Evolutionary conservation across 78 protist genomes (phyloP).

Genomic region (Dictyostelium citrinum): DNA sequence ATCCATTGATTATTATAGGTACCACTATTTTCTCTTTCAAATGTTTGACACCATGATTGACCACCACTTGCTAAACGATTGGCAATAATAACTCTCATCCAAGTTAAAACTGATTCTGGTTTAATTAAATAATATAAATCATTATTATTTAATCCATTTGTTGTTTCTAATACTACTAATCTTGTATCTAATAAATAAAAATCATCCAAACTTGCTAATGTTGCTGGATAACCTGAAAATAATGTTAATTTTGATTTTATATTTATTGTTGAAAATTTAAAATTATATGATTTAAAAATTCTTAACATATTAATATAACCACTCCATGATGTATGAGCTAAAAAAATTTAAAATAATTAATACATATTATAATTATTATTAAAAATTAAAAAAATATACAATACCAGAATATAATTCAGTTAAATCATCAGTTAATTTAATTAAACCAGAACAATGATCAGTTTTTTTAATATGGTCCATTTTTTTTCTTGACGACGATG

Average conservation of each 20-base stretch:
- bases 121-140: constrained; percentile 30
- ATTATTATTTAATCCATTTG: constrained; percentile 62
- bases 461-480: constrained; percentile 31
- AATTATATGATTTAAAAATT: constrained; percentile 22
- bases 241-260: not conserved
- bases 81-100: constrained; percentile 83
- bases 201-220: constrained; percentile 22
- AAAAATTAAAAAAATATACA: no score
- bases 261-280: not conserved
- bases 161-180: constrained; percentile 74
- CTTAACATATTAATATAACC: constrained; percentile 11
- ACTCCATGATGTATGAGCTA: constrained; percentile 43
- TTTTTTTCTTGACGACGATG: not conserved
- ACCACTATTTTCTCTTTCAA: constrained; percentile 72
- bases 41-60: constrained; percentile 38
- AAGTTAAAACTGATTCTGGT: constrained; percentile 64
- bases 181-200: constrained; percentile 22
- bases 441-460: constrained; percentile 80
- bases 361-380: no score
- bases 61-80: constrained; percentile 46
- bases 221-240: constrained; percentile 35
- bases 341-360: no score
- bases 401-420: constrained; percentile 6
- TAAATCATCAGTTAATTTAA: constrained; percentile 75
- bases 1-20: constrained; percentile 91